Percentiles rank a stretch among this genome's conserved stretches.
These are phyloP conservation scores for Dimocarpus longan DNA, from an alignment of 345 rosid species.

Conservation along the genomic window DNA sequence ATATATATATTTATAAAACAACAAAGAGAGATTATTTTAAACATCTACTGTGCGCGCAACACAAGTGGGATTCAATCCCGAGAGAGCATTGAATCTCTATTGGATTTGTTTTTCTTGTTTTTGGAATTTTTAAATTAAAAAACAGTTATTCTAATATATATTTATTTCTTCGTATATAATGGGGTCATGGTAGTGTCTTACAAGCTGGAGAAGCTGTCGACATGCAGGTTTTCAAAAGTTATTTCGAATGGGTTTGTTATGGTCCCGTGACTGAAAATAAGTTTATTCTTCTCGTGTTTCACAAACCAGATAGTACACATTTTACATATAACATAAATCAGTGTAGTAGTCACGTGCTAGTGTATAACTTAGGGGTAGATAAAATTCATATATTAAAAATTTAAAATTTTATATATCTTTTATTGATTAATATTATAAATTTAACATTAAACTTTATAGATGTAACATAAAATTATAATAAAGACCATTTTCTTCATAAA, in stretches of 20 bases:
- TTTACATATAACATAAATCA: not conserved
- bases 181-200: not conserved
- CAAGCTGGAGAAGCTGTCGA: slow-evolving; percentile 2
- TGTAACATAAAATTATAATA: too few species aligned
- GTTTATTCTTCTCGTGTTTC: not conserved
- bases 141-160: not conserved
- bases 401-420: too few species aligned
- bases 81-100: slow-evolving; percentile 26
- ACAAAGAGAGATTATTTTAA: slow-evolving; percentile 32
- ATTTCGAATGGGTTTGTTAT: not conserved
- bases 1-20: not conserved
- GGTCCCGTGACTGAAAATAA: not conserved
- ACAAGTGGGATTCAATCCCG: slow-evolving; percentile 55
- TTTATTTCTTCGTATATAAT: not conserved
- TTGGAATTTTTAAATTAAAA: not conserved
- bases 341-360: not conserved
- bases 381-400: too few species aligned
- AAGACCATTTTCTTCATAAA: too few species aligned
- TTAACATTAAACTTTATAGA: too few species aligned
- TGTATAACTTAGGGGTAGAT: not conserved
- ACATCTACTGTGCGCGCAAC: slow-evolving; percentile 36
- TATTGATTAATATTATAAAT: too few species aligned
- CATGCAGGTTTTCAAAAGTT: not conserved
- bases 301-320: too few species aligned
- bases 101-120: not conserved